Evolutionary conservation across 75 land plant genomes (phyloP), one percentile per base, ranked within the genome.

Genomic region (Isoetes taiwanensis): DNA sequence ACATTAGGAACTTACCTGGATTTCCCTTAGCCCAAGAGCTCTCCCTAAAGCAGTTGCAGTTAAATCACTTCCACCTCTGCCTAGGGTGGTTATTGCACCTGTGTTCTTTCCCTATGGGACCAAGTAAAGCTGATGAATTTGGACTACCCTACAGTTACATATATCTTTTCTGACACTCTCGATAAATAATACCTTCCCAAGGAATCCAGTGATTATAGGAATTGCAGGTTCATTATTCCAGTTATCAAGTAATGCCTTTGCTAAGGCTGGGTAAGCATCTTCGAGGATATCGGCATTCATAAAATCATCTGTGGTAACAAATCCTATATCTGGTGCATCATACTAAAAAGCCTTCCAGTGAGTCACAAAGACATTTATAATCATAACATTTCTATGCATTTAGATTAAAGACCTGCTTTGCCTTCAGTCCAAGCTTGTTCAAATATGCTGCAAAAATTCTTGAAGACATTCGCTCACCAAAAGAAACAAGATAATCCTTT

Each of bases 51-150:
- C 79, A 43, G 98, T 93, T 10, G 96, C 98, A 32, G 98, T 93
- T 62, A 93, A 72, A 64, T 93, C 98, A 72, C 98, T 93, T 31
- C 98, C 98, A 62, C 98, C 98, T 54, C 98, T 76, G 1, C 98
- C 98, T 42, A 93, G 71, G 40, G 98, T 93, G 46, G 98, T 93
- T 11, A 93, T 70, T 33, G 84, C 84, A 65, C 83, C 74, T 20
- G 89, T 72, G 40, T 70, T 85, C 78, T 75, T 75, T 0, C 90
- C 96, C 94, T 85, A 43, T 23, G n/a, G n/a, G n/a, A n/a, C n/a
- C n/a, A n/a, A n/a, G n/a, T n/a, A n/a, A n/a, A n/a, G n/a, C n/a
- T n/a, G n/a, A n/a, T n/a, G n/a, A n/a, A n/a, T n/a, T n/a, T n/a
- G n/a, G n/a, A n/a, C n/a, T n/a, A n/a, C n/a, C n/a, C n/a, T n/a